Conservation (phyloP, 345 rosid species). For the Moricandia moricandioides region DNA sequence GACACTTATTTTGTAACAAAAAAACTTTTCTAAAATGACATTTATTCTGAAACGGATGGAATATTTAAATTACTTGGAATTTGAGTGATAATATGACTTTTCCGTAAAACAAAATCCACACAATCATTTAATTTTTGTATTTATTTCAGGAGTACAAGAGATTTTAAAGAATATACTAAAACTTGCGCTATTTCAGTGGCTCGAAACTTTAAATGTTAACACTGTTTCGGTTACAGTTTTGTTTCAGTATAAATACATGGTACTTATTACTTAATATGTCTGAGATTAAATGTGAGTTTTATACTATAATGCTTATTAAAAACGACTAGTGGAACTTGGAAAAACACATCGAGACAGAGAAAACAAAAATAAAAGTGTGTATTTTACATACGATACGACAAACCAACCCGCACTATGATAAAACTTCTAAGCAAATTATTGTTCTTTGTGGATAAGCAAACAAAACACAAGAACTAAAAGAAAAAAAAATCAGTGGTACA, state of each 20-base stretch:
- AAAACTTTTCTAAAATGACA: no score
- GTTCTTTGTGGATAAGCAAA: slow-evolving; percentile 11
- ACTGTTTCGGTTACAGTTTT: neutral
- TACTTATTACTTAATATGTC: neutral
- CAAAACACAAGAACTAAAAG: neutral
- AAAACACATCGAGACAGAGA: neutral
- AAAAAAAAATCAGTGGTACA: neutral
- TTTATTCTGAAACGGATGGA: no score
- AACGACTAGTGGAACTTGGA: neutral
- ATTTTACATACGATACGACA: neutral
- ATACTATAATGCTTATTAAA: neutral
- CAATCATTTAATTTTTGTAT: neutral
- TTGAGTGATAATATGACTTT: no score
- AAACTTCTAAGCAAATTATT: slow-evolving; percentile 1
- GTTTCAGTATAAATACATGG: neutral
- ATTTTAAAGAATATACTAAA: neutral
- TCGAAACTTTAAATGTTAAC: neutral
- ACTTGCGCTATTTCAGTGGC: neutral
- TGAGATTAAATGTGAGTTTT: neutral
- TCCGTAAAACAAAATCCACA: no score
- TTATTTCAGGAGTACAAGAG: neutral
- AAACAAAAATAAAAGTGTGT: neutral
- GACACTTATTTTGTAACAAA: no score
- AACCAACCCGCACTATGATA: neutral
- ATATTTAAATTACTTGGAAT: no score